phyloP scores from a whole-genome alignment of 2,329 filamentous ascomycete genomes.

The Whalleya microplaca region DNA sequence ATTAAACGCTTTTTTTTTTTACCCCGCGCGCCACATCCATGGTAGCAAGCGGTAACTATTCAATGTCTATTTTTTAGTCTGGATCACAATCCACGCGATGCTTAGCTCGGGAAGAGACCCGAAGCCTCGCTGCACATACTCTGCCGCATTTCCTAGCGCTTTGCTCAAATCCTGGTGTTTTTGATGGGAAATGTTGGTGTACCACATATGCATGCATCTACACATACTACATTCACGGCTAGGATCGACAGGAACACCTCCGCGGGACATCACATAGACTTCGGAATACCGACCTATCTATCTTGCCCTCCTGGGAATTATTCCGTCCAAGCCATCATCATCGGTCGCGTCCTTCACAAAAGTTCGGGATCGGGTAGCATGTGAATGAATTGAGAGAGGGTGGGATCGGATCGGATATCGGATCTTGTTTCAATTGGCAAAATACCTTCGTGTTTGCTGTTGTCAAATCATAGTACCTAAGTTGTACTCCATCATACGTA shows the following conservation, averaged over 20 bases:
- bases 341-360: neutral
- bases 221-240: slow-evolving; percentile 31
- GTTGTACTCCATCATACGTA: neutral
- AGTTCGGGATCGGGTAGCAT: slow-evolving; percentile 17
- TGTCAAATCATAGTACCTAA: neutral
- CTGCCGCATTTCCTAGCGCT: slow-evolving; percentile 22
- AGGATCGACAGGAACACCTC: slow-evolving; percentile 22
- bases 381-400: neutral
- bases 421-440: neutral
- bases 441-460: neutral
- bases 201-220: slow-evolving; percentile 28
- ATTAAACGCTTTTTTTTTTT: neutral
- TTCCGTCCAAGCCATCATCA: neutral
- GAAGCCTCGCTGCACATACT: slow-evolving; percentile 28
- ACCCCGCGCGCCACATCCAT: neutral
- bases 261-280: slow-evolving; percentile 30
- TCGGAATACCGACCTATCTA: slow-evolving; percentile 16
- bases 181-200: slow-evolving; percentile 22
- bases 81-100: slow-evolving; percentile 22
- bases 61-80: slow-evolving; percentile 26
- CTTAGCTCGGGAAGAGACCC: slow-evolving; percentile 16
- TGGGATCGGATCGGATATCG: neutral
- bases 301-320: slow-evolving; percentile 6
- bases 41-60: neutral
- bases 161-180: slow-evolving; percentile 20